Evolutionary conservation across 2,329 filamentous ascomycete species (phyloP), one percentile per base, ranked within the genome.

Genomic region (Peltaster fructicola): DNA sequence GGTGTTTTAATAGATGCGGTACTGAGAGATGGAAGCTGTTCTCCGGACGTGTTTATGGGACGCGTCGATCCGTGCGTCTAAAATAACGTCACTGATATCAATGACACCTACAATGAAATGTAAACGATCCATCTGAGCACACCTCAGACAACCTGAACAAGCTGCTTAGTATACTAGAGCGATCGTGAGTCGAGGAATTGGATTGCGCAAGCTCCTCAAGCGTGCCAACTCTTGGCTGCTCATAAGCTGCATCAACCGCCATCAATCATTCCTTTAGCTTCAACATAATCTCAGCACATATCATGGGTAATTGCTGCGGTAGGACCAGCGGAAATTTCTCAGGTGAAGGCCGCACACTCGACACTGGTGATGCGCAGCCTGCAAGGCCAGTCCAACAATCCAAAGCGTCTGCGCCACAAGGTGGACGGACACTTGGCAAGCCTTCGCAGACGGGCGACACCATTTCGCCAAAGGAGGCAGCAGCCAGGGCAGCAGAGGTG

Each of bases 271-370:
- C 13, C 26, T 12, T 21, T 18, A 21, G 12, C 17, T 15, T 24
- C 13, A 19, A 5, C 24, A 17, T 21, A 16, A 5, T 17, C 19
- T 18, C 23, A 15, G 23, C 28, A 23, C 28, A 14, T 30, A 50
- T 30, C 36, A 92, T 93, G 84, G 84, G 84, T 31, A 85, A 81
- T 50, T 64, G 81, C 53, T 92, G 79, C 58, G 78, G 80, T 47
- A 82, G 80, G 33, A 63, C 27, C 9, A 22, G 19, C 18, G 61
- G 30, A 39, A 60, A 68, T 50, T 88, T 82, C 56, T 54, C 68
- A 25, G 66, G 68, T 26, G 73, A 76, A 23, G 81, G 80, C 31
- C 75, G 79, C 26, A 65, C 70, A 17, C 61, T 91, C 27, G 74
- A 69, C 37, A 60, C 70, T 17, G 47, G 53, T 29, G 44, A 48